phyloP scores from a whole-genome alignment of 495 filamentous ascomycete species.

The Neurospora sp. region DNA sequence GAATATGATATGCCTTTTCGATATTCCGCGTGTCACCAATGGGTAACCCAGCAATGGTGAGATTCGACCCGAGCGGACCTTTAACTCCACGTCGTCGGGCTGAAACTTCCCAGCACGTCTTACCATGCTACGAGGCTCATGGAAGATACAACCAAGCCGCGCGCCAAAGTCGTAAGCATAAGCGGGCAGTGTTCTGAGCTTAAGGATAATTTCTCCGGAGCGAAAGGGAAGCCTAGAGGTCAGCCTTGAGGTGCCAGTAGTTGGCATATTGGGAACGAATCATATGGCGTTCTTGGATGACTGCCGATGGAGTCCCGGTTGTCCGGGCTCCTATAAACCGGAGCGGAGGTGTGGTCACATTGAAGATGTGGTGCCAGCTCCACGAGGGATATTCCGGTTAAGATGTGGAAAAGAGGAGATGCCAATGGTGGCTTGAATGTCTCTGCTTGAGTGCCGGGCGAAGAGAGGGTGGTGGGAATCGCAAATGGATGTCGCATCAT shows the following conservation, averaged over 20 bases:
- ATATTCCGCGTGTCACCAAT: neutral
- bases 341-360: neutral
- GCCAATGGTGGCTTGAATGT: neutral
- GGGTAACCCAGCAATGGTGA: neutral
- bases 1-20: neutral
- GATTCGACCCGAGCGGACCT: neutral
- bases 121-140: neutral
- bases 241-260: neutral
- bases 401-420: neutral
- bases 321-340: neutral
- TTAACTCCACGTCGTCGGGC: neutral
- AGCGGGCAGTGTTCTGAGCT: neutral
- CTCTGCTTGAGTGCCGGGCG: neutral
- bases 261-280: neutral
- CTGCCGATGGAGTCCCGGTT: neutral
- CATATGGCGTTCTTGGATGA: neutral
- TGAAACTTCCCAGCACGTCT: neutral
- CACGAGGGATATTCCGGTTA: neutral
- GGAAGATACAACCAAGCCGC: neutral
- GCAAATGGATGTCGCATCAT: neutral
- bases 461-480: neutral
- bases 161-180: neutral
- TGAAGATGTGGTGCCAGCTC: neutral
- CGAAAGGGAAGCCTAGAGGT: neutral
- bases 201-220: neutral